Conservation (phyloP, 1,284 basidiomycete genomes). For the Moniliophthora roreri region DNA sequence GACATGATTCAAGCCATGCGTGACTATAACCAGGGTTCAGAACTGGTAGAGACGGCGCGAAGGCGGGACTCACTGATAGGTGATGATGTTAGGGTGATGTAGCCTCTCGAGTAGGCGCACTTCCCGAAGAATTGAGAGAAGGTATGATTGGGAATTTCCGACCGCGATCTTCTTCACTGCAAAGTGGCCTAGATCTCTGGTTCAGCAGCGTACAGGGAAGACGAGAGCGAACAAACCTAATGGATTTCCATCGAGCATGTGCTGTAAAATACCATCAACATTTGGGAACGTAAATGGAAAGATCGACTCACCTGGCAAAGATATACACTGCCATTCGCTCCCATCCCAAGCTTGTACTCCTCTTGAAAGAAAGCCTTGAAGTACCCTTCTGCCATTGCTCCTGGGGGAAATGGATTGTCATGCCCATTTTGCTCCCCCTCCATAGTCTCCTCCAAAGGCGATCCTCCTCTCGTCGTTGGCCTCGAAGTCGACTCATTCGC, state of each 20-base stretch:
- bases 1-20: constrained; percentile 86
- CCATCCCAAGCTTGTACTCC: constrained; percentile 85
- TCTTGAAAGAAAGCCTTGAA: constrained; percentile 89
- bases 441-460: constrained; percentile 14
- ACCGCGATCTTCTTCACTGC: constrained; percentile 97
- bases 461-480: constrained; percentile 43
- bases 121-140: constrained; percentile 80
- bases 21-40: constrained; percentile 43
- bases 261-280: constrained; percentile 40
- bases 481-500: constrained; percentile 69
- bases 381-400: constrained; percentile 79
- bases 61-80: constrained; percentile 66
- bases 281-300: neutral
- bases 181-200: constrained; percentile 58
- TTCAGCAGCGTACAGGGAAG: neutral
- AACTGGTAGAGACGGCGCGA: neutral
- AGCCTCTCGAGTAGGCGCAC: constrained; percentile 84
- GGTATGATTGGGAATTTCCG: constrained; percentile 83
- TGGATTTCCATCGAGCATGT: constrained; percentile 77
- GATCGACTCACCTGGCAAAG: constrained; percentile 68
- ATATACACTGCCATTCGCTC: constrained; percentile 88
- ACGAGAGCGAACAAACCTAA: constrained; percentile 46
- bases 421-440: constrained; percentile 17
- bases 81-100: constrained; percentile 89
- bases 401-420: constrained; percentile 48